A percentile compares a stretch with the other conserved stretches of the same genome.
phyloP scores from a whole-genome alignment of 768 basidiomycete genomes.

The Krasilnikovozyma curviuscula region DNA sequence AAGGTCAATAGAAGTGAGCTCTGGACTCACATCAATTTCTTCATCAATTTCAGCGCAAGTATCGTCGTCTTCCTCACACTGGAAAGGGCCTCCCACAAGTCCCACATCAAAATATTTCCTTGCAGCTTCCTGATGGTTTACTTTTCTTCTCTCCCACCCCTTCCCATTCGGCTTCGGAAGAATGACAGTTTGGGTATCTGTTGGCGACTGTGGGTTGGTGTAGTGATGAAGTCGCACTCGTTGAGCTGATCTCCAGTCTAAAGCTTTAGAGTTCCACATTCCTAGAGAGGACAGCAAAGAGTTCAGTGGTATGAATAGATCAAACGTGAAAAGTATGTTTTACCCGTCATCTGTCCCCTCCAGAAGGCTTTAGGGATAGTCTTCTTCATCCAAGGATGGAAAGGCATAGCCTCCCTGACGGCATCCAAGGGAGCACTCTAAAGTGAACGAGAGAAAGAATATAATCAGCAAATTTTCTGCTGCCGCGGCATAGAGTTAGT shows the following conservation, averaged over 20 bases:
- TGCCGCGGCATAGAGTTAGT: too few species aligned
- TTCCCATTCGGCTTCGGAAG: not conserved
- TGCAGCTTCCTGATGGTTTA: not conserved
- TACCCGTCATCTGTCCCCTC: conserved; percentile 9
- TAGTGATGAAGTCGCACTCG: conserved; percentile 4
- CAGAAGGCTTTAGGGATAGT: conserved; percentile 2
- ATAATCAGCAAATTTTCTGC: too few species aligned
- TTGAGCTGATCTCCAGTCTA: conserved; percentile 5
- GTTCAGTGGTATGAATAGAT: too few species aligned
- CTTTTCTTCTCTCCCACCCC: not conserved
- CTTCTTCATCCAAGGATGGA: conserved; percentile 2
- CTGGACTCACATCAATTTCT: too few species aligned
- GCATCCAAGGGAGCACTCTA: not conserved
- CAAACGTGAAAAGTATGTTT: too few species aligned
- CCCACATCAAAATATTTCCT: conserved; percentile 3
- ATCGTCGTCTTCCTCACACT: conserved; percentile 3
- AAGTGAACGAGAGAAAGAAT: not conserved
- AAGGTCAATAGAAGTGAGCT: too few species aligned
- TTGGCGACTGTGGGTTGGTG: not conserved
- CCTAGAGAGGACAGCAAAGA: too few species aligned
- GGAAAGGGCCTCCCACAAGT: conserved; percentile 5
- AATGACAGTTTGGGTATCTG: not conserved
- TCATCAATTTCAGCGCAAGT: conserved; percentile 3
- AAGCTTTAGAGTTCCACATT: not conserved
- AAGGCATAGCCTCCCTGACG: not conserved